Percentiles rank a stretch among this genome's conserved stretches.
Conservation (phyloP, 2,329 filamentous ascomycete species). For the Scedosporium dehoogii region DNA sequence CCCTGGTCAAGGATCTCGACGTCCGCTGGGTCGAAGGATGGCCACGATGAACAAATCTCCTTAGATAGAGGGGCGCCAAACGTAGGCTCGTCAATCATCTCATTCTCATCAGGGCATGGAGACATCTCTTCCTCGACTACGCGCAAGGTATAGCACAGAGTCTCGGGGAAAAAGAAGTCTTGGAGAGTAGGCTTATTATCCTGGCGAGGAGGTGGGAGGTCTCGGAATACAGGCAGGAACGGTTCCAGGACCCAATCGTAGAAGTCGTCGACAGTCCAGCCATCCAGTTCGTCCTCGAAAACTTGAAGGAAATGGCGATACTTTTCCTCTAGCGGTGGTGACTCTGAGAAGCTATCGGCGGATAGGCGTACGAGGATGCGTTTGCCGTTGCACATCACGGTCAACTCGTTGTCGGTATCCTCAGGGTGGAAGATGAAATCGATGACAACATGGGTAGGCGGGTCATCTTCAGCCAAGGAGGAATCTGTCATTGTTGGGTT, state of each 20-base stretch:
- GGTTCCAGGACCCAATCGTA: slow-evolving; percentile 14
- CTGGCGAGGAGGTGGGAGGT: not conserved
- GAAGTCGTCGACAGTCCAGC: slow-evolving; percentile 15
- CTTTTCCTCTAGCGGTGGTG: slow-evolving; percentile 10
- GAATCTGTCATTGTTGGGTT: too few species aligned
- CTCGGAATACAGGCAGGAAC: slow-evolving; percentile 10
- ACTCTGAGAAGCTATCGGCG: slow-evolving; percentile 12
- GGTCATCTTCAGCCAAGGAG: slow-evolving; percentile 5
- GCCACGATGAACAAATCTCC: slow-evolving; percentile 9
- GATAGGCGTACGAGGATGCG: slow-evolving; percentile 12
- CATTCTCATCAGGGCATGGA: not conserved
- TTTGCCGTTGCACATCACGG: slow-evolving; percentile 11
- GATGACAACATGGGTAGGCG: slow-evolving; percentile 7
- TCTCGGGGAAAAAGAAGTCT: slow-evolving; percentile 11
- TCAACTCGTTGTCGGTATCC: slow-evolving; percentile 11
- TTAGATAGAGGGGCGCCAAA: slow-evolving; percentile 9
- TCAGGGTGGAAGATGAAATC: slow-evolving; percentile 10
- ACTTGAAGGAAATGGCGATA: slow-evolving; percentile 16
- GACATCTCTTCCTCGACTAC: slow-evolving; percentile 7
- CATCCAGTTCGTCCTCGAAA: slow-evolving; percentile 13
- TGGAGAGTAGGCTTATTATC: slow-evolving; percentile 3
- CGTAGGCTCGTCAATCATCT: not conserved
- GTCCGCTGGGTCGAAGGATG: slow-evolving; percentile 10
- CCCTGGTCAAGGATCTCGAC: not conserved
- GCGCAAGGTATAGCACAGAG: slow-evolving; percentile 9